Conservation (phyloP, 2,329 filamentous ascomycete species). For the Curvularia spicifera region DNA sequence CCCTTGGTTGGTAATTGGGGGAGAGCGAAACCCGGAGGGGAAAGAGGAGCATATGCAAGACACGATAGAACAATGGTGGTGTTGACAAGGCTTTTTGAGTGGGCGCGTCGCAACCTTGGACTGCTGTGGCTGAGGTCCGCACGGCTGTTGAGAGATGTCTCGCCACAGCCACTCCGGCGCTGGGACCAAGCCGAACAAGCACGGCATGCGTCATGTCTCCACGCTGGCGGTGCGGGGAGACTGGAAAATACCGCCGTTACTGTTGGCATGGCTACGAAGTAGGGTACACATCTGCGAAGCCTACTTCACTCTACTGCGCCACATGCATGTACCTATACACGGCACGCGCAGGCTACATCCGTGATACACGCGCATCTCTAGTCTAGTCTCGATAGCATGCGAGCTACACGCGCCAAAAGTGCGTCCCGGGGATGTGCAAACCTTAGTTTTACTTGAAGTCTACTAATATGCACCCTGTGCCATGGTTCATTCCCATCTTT, state of each 20-base stretch:
- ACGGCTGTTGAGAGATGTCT: background rate
- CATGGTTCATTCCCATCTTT: background rate
- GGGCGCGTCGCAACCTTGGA: background rate
- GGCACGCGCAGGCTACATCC: background rate
- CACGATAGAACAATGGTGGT: background rate
- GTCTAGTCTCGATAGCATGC: background rate
- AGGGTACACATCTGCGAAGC: too few species aligned
- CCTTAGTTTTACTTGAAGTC: background rate
- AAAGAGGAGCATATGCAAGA: constrained; percentile 7
- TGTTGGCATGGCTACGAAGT: background rate
- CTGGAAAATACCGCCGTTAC: background rate
- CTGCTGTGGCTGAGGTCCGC: background rate
- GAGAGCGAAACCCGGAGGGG: constrained; percentile 5
- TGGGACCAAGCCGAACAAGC: background rate
- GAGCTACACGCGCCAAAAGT: background rate
- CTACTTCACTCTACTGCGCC: too few species aligned
- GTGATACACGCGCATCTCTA: background rate
- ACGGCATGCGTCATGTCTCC: background rate
- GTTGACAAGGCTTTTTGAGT: background rate
- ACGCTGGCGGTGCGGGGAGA: background rate
- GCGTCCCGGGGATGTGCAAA: background rate
- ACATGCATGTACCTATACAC: background rate
- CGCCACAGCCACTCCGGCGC: constrained; percentile 1
- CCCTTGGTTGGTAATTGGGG: constrained; percentile 9
- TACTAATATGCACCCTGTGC: background rate